These are phyloP conservation scores for Gaeumannomyces tritici DNA, from an alignment of 2,329 filamentous ascomycete species.

Conservation along the genomic window DNA sequence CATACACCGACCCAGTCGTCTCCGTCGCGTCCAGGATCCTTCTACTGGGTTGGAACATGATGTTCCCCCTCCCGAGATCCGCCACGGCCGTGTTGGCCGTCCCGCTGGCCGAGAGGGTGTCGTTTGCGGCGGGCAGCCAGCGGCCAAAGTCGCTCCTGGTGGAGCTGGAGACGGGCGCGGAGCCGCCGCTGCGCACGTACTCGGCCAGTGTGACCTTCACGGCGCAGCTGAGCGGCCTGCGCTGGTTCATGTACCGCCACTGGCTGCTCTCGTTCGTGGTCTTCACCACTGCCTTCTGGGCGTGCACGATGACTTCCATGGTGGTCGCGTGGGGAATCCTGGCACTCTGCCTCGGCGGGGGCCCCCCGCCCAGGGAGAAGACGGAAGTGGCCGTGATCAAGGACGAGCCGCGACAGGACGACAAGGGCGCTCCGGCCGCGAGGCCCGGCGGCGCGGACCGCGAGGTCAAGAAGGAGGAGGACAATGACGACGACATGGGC, in stretches of 20 bases:
- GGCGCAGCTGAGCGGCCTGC: conserved; percentile 65
- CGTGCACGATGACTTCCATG: conserved; percentile 59
- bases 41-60: conserved; percentile 58
- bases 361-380: neutral
- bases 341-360: conserved; percentile 14
- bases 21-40: conserved; percentile 50
- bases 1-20: conserved; percentile 65
- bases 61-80: conserved; percentile 45
- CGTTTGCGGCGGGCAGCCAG: conserved; percentile 39
- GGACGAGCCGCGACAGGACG: neutral
- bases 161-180: conserved; percentile 52
- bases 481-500: neutral
- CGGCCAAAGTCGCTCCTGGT: conserved; percentile 38
- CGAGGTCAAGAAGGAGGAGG: conserved; percentile 2
- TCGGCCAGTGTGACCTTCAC: conserved; percentile 56
- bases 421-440: neutral
- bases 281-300: conserved; percentile 68
- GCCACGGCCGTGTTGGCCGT: conserved; percentile 58
- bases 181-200: conserved; percentile 65
- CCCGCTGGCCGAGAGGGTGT: conserved; percentile 62
- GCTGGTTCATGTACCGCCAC: conserved; percentile 83
- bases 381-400: neutral
- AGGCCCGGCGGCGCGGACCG: neutral
- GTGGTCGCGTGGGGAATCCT: conserved; percentile 54
- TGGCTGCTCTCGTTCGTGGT: conserved; percentile 58